Evolutionary conservation across 2,329 filamentous ascomycete genomes (phyloP).

Genomic region (Nemania abortiva): DNA sequence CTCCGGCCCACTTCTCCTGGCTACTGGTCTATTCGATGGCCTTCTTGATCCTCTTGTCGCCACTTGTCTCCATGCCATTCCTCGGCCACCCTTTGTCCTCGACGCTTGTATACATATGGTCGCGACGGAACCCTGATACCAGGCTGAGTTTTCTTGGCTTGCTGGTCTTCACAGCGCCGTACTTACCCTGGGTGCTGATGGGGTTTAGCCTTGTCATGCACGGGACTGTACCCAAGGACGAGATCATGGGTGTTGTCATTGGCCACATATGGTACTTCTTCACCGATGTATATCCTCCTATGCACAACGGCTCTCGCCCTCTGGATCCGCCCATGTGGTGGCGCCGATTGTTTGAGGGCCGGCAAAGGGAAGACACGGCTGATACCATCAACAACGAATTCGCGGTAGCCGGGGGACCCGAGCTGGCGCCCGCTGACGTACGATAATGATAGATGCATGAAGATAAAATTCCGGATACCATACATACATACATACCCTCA

Average conservation of each 20-base stretch:
- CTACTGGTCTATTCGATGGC: slow-evolving; percentile 86
- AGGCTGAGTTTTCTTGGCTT: slow-evolving; percentile 89
- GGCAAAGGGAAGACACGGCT: slow-evolving; percentile 60
- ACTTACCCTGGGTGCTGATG: slow-evolving; percentile 96
- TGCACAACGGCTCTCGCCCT: slow-evolving; percentile 86
- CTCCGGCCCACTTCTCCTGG: slow-evolving; percentile 95
- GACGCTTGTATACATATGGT: slow-evolving; percentile 98
- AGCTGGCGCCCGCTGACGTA: slow-evolving; percentile 68
- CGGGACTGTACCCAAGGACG: slow-evolving; percentile 90
- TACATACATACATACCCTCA: slow-evolving; percentile 44
- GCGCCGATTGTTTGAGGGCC: slow-evolving; percentile 83
- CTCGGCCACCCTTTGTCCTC: slow-evolving; percentile 93
- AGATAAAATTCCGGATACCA: slow-evolving; percentile 23
- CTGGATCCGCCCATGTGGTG: slow-evolving; percentile 92
- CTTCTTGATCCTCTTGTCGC: slow-evolving; percentile 83
- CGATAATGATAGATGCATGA: slow-evolving; percentile 41
- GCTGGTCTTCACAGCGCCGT: slow-evolving; percentile 91
- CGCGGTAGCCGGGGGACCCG: slow-evolving; percentile 65
- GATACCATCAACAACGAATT: slow-evolving; percentile 73
- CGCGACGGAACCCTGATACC: slow-evolving; percentile 91
- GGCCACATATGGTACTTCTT: slow-evolving; percentile 99
- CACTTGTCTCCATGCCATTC: slow-evolving; percentile 91
- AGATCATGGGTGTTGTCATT: slow-evolving; percentile 93
- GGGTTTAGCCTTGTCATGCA: slow-evolving; percentile 92
- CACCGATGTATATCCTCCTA: slow-evolving; percentile 92